Base-by-base conservation (phyloP, 2,329 filamentous ascomycete genomes). In the Pseudogymnoascus sp. region DNA sequence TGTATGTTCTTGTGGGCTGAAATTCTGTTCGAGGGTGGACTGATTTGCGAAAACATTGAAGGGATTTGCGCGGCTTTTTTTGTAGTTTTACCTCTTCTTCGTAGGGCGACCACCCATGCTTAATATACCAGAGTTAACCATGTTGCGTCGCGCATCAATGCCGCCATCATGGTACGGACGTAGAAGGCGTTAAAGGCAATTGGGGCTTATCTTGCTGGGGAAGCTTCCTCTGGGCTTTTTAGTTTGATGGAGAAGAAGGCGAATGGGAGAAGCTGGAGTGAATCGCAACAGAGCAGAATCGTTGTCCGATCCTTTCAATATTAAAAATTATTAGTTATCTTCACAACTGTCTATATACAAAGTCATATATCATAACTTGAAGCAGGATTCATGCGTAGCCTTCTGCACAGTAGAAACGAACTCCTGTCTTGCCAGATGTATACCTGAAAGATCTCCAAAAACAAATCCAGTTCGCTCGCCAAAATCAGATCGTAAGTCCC, bases 321-420 rank as follows among this genome's bases (percentile, higher is more conserved):
- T 54, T 54, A 54, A 54, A 50, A 54, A 54, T 54, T 54, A 54
- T 54, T 54, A 14, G 28, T 33, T 33, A 35, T 54, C 47, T 54
- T 20, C 28, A 54, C 43, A 18, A 54, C 28, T 54, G 7, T 6
- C 47, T 54, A 54, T 35, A 54, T 54, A 54, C 47, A 54, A 35
- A 54, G 47, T 54, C 47, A 54, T 54, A 54, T 54, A 54, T 54
- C 47, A 14, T 54, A 54, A 54, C 47, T 54, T 20, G 28, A 35
- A 54, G 28, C 28, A 54, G 47, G 25, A 33, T 54, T 35, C 47
- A 54, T 35, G 28, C 4, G 47, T 20, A 20, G 28, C 47, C 28
- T 54, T 33, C 47, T 54, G 47, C 47, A 54, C 47, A 35, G 25
- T 54, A 54, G 47, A 54, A 54, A 33, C 33, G 47, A 54, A 54